Evolutionary conservation across 352 stramenopile species (phyloP).

Genomic region (Globisporangium middletonii): DNA sequence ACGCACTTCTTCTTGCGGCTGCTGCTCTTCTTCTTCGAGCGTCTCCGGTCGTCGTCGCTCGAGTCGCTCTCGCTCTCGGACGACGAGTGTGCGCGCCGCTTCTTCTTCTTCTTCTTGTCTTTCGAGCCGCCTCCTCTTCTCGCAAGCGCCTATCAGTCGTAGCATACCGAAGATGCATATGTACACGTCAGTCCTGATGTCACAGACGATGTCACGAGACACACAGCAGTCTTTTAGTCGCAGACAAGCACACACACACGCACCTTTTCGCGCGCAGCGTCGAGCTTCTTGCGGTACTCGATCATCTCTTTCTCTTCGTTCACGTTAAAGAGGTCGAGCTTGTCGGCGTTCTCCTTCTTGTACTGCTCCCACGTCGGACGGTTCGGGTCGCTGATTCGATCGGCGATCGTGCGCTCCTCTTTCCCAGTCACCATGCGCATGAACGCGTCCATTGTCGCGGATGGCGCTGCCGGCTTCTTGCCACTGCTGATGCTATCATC

Average conservation of each 20-base stretch:
- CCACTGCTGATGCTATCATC: background rate
- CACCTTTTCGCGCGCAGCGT: slow-evolving; percentile 87
- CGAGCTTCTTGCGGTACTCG: slow-evolving; percentile 90
- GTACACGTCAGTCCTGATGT: background rate
- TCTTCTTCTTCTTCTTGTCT: slow-evolving; percentile 85
- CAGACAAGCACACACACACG: slow-evolving; percentile 13
- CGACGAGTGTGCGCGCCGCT: slow-evolving; percentile 51
- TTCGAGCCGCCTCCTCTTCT: slow-evolving; percentile 55
- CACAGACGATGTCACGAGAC: background rate
- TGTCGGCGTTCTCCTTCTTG: slow-evolving; percentile 95
- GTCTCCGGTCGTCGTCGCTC: slow-evolving; percentile 40
- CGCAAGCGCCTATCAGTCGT: slow-evolving; percentile 39
- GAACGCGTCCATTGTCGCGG: slow-evolving; percentile 91
- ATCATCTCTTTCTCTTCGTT: slow-evolving; percentile 92
- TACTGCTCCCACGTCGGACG: slow-evolving; percentile 95
- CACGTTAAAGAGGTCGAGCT: slow-evolving; percentile 77
- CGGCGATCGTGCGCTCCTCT: slow-evolving; percentile 91
- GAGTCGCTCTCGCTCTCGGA: slow-evolving; percentile 37
- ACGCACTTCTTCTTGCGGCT: slow-evolving; percentile 75
- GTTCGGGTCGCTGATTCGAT: slow-evolving; percentile 92
- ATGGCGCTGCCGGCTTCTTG: slow-evolving; percentile 31
- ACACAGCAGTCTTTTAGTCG: no score
- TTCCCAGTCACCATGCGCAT: slow-evolving; percentile 92
- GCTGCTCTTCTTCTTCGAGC: slow-evolving; percentile 55
- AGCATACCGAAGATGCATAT: background rate